Evolutionary conservation across 2,329 filamentous ascomycete species (phyloP), one percentile per base, ranked within the genome.

Genomic region (Aspergillus brasiliensis): DNA sequence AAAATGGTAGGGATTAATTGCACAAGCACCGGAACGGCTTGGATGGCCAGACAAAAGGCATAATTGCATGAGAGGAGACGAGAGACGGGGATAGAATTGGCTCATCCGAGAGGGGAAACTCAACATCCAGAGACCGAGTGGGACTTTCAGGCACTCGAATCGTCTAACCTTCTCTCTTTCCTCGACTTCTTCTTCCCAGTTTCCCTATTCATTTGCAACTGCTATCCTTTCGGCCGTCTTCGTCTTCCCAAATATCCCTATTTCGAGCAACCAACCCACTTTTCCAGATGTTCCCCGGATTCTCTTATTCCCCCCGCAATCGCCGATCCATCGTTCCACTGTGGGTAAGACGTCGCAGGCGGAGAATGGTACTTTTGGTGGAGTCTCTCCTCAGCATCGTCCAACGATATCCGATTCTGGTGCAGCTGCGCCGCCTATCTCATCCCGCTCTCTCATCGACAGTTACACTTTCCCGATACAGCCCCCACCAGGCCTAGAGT

Each of bases 241-340:
- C 17, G 7, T 11, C 8, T 28, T 19, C 46, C 46, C 3, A 3
- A 1, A 27, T 28, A 31, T 5, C 0, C 23, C 44, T 2, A 34
- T 34, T 11, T 27, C 7, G 15, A n/a, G 44, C 23, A 48, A 27
- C 13, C 8, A 27, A n/a, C 44, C 51, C 56, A 53, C 55, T 58
- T 48, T 51, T 58, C 59, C 56, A 53, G 25, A 28, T 53, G 17
- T 56, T 62, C 62, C 58, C 60, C 60, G 60, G 60, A 62, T 62
- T 56, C 51, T 56, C 46, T 56, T 47, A 40, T 47, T 46, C 48
- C 28, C 63, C 59, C 57, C 60, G 49, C 56, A 57, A 48, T 57
- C n/a, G 62, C 53, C 58, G 60, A 65, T 65, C 62, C 40, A 13
- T 23, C 42, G 62, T 59, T 52, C 62, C 62, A 61, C 58, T 53